Percentiles rank a stretch among this genome's conserved stretches.
phyloP scores from a whole-genome alignment of 2,329 filamentous ascomycete genomes.

The Sarocladium brachiariae region DNA sequence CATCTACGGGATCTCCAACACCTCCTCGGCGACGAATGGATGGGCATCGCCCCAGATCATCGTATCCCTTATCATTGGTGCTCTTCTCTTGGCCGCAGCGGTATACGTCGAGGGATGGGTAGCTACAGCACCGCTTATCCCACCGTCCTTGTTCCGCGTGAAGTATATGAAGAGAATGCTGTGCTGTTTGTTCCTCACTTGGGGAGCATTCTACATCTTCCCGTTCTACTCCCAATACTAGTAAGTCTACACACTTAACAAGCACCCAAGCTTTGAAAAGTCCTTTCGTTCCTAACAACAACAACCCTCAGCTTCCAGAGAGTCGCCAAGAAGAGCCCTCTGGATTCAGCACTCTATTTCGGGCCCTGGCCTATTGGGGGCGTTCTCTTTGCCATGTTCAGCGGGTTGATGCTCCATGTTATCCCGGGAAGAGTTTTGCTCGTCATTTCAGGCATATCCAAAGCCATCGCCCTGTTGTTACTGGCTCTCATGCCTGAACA shows the following conservation, averaged over 20 bases:
- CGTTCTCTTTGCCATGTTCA: conserved; percentile 44
- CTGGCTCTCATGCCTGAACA: conserved; percentile 49
- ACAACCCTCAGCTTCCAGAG: conserved; percentile 38
- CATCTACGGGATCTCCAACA: conserved; percentile 63
- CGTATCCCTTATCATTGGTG: conserved; percentile 49
- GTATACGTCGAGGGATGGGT: conserved; percentile 61
- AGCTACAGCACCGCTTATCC: conserved; percentile 53
- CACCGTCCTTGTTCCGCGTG: conserved; percentile 55
- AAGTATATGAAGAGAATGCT: conserved; percentile 54
- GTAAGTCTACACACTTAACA: conserved; percentile 31
- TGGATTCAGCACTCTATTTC: conserved; percentile 53
- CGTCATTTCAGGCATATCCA: conserved; percentile 43
- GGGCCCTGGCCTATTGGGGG: conserved; percentile 53
- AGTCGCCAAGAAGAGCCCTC: conserved; percentile 42
- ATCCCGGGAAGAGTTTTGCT: conserved; percentile 47
- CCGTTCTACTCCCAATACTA: conserved; percentile 60
- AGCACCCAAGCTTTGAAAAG: no score
- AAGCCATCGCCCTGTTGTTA: conserved; percentile 42
- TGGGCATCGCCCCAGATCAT: conserved; percentile 62
- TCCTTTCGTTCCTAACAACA: no score
- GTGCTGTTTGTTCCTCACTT: conserved; percentile 41
- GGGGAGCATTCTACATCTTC: conserved; percentile 53
- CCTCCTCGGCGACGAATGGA: conserved; percentile 50
- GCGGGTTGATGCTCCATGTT: conserved; percentile 49
- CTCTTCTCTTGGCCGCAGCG: conserved; percentile 43